Evolutionary conservation across 2,329 filamentous ascomycete genomes (phyloP), one percentile per base, ranked within the genome.

Genomic region (Chrysoporthe deuterocubensis): DNA sequence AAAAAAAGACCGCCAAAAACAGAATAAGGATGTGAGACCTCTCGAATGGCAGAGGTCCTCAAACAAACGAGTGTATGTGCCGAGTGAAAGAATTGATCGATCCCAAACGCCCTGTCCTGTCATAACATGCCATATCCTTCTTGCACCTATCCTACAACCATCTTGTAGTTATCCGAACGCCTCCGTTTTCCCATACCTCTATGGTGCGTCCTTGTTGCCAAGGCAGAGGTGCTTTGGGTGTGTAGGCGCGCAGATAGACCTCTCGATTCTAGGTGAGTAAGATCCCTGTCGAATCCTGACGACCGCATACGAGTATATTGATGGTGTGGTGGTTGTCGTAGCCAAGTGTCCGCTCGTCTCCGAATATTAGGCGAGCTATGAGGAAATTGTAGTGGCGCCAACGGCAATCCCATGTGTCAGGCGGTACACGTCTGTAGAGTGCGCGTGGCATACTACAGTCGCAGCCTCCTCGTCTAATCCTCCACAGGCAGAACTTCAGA

Each of bases 401-500:
- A 26, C 9, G 26, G 48, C 8, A 32, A 16, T 13, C 21, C 50
- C 9, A 18, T 57, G 9, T 40, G 3, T 40, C 32, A 57, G 34
- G 54, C 34, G 50, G 26, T 14, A 34, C 50, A 32, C 16, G 50
- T 34, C 3, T 26, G 48, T 11, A 26, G 26, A 32, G 9, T 9
- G 37, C 9, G 37, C 37, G 37, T 40, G 37, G 37, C 37, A 50
- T 16, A 14, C 13, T 18, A 13, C 14, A 50, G 14, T 50, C 5
- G n/a, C 7, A 18, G 7, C 56, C 2, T 16, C 18, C 7, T 42
- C 3, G 56, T 26, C 37, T 42, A 60, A 4, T 60, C 37, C 18
- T 60, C 57, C 11, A 60, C 57, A 16, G 75, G 72, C 64, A 77
- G 72, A 3, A 76, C 68, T 40, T 80, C 76, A 1, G 80, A 79